Percentiles rank a stretch among this genome's conserved stretches.
phyloP scores from a whole-genome alignment of 2,329 filamentous ascomycete species.

The Fusarium begoniae region DNA sequence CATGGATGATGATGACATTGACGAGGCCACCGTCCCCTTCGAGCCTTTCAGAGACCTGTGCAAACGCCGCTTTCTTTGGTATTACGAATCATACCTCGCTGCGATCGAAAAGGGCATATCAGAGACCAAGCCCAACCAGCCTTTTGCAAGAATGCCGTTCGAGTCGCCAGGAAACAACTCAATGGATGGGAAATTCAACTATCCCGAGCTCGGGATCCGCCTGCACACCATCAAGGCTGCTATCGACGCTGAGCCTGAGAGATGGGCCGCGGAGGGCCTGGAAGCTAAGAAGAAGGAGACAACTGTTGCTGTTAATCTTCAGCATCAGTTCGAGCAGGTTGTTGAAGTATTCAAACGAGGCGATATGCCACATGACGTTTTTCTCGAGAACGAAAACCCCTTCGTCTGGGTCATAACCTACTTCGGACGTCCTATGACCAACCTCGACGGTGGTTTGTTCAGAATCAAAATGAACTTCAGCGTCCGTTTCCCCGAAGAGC shows the following conservation, averaged over 20 bases:
- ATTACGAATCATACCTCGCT: constrained; percentile 85
- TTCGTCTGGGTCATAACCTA: constrained; percentile 91
- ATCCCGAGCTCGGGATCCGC: constrained; percentile 75
- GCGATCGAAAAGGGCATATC: constrained; percentile 72
- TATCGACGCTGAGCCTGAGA: constrained; percentile 75
- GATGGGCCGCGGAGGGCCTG: constrained; percentile 77
- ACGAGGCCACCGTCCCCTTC: constrained; percentile 68
- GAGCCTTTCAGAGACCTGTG: constrained; percentile 90
- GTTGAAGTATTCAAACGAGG: constrained; percentile 76
- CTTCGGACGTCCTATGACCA: constrained; percentile 91
- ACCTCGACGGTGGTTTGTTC: constrained; percentile 91
- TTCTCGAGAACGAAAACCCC: constrained; percentile 81
- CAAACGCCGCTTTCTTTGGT: constrained; percentile 95
- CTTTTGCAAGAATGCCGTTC: constrained; percentile 87
- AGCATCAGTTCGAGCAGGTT: constrained; percentile 86
- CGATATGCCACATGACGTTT: constrained; percentile 77
- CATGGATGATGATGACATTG: constrained; percentile 59
- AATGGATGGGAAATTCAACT: constrained; percentile 90
- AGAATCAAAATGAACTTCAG: constrained; percentile 82
- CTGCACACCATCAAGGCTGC: constrained; percentile 73
- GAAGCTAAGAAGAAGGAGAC: constrained; percentile 70
- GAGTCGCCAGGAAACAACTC: constrained; percentile 74
- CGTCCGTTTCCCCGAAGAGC: constrained; percentile 85
- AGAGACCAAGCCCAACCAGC: constrained; percentile 69
- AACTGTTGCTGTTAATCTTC: constrained; percentile 82